Percentiles rank a stretch among this genome's conserved stretches.
Conservation (phyloP, 345 rosid species). For the Citrus australasica region DNA sequence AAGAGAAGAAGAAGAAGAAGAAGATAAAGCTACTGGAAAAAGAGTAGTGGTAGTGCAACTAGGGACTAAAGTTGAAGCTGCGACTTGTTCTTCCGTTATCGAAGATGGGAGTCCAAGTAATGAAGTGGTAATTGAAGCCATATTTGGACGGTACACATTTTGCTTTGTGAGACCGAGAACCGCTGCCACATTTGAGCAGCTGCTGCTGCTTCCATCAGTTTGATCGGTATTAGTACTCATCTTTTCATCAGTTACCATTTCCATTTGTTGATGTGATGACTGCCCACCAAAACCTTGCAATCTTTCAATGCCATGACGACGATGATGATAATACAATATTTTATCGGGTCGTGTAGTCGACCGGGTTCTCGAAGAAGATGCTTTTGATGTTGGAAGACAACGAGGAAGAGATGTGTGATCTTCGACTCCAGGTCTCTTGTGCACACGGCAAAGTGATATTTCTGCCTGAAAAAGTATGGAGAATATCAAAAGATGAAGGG, state of each 20-base stretch:
- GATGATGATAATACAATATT: conserved; percentile 17
- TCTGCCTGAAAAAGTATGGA: conserved; percentile 45
- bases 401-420: conserved; percentile 93
- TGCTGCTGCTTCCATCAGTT: conserved; percentile 50
- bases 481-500: neutral
- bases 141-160: conserved; percentile 38
- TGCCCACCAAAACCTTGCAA: conserved; percentile 20
- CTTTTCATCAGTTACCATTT: conserved; percentile 21
- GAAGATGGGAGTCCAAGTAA: conserved; percentile 22
- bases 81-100: conserved; percentile 22
- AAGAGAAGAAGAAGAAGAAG: conserved; percentile 16
- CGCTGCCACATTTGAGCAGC: conserved; percentile 61
- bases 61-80: conserved; percentile 16
- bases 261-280: conserved; percentile 19
- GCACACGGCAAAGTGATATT: conserved; percentile 91
- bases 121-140: conserved; percentile 25
- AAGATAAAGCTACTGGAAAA: conserved; percentile 13
- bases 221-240: conserved; percentile 34
- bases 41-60: conserved; percentile 17
- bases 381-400: conserved; percentile 37
- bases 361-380: conserved; percentile 27
- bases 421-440: conserved; percentile 93
- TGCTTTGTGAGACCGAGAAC: conserved; percentile 64
- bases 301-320: conserved; percentile 22
- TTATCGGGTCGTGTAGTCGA: conserved; percentile 18